Base-by-base conservation (phyloP, 345 rosid species). In the Lenwebbia sp. region DNA sequence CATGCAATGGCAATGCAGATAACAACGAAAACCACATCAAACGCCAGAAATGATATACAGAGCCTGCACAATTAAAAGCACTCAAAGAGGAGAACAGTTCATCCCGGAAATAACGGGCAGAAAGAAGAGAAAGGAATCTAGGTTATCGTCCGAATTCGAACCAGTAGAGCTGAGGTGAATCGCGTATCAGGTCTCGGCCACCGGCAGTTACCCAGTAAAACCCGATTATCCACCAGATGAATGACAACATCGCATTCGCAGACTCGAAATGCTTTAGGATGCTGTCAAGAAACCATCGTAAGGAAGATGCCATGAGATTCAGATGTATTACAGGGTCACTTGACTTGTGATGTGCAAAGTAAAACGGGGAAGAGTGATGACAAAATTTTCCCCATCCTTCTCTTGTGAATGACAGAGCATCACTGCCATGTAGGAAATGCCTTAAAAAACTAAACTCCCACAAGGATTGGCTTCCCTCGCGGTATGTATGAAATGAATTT, bases 181-280 rank as follows among this genome's bases (percentile, higher is more conserved):
- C 90, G 37, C 54, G 93, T 74, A 91, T 81, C 51, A 93, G 88
- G 40, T 89, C 88, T 83, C 90, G 92, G 28, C 92, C 92, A 75
- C 92, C 92, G 62, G 91, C 90, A 75, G 94, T 92, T 28, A 95
- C 90, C 99, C 99, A 95, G 88, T 97, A 96, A 85, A 94, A 96
- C 62, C 98, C 99, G 76, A 93, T 90, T 54, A 96, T 90, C 98
- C 99, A 97, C 96, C 98, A 97, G 11, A 97, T 86, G 83, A 94
- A 92, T 50, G 98, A 94, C 87, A 96, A 95, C 96, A 92, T 92
- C 0, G 96, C 92, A 87, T 93, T 97, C 56, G 94, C 98, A 82
- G 95, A 95, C 91, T 96, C 98, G 85, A 92, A 88, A 65, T 86
- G 89, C 89, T 91, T 94, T 10, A 88, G 85, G 37, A 87, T 78